phyloP scores from a whole-genome alignment of 495 filamentous ascomycete species.

The Aspergillus egyptiacus region DNA sequence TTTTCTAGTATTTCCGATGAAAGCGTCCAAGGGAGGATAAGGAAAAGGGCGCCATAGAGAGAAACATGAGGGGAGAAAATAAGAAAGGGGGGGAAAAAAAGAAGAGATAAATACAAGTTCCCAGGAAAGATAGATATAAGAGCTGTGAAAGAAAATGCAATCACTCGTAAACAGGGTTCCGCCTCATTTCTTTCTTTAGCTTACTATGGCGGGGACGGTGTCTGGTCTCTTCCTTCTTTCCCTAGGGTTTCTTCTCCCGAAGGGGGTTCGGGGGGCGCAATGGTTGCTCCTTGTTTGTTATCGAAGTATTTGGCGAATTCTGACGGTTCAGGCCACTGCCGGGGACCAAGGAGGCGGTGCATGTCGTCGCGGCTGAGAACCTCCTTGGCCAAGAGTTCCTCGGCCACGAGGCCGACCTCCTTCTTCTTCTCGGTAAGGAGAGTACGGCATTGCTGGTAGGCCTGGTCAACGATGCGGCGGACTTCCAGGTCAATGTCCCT shows the following conservation, averaged over 20 bases:
- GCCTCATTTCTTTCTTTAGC: neutral
- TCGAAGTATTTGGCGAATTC: constrained; percentile 95
- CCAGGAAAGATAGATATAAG: neutral
- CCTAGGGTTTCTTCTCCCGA: constrained; percentile 25
- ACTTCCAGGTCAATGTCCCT: constrained; percentile 88
- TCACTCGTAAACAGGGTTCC: neutral
- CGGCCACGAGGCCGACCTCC: constrained; percentile 82
- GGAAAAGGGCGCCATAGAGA: constrained; percentile 14
- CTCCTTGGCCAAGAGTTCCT: constrained; percentile 90
- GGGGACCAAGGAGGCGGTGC: constrained; percentile 74
- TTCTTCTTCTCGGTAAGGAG: constrained; percentile 79
- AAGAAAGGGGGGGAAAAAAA: constrained; percentile 12
- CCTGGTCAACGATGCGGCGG: constrained; percentile 79
- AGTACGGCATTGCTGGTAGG: constrained; percentile 82
- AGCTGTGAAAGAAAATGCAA: constrained; percentile 2
- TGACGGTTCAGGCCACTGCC: constrained; percentile 74
- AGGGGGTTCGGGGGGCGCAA: constrained; percentile 51
- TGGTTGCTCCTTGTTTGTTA: constrained; percentile 37
- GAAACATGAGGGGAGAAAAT: neutral
- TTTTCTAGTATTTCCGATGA: constrained; percentile 16
- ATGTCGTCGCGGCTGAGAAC: constrained; percentile 86
- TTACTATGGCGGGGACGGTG: constrained; percentile 28
- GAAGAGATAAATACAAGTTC: constrained; percentile 1
- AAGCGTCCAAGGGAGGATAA: constrained; percentile 12
- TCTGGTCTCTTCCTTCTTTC: constrained; percentile 42